Percentiles rank a stretch among this genome's conserved stretches.
Evolutionary conservation across 2,329 filamentous ascomycete species (phyloP).

Genomic region (Aspergillus neotritici): DNA sequence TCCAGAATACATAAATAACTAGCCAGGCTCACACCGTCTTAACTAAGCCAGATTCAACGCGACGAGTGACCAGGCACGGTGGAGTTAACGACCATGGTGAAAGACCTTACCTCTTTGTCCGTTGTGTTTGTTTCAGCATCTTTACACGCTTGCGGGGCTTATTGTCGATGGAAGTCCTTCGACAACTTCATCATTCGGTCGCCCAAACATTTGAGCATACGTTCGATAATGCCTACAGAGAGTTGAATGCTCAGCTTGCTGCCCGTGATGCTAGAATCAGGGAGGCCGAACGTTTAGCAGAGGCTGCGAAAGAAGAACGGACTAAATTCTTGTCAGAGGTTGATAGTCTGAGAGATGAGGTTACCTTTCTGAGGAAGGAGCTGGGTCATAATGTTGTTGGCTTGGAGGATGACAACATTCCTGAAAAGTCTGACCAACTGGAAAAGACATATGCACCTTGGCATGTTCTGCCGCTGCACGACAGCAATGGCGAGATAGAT

Average conservation of each 20-base stretch:
- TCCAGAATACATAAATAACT: background rate
- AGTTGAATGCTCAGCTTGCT: conserved; percentile 20
- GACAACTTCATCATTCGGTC: conserved; percentile 26
- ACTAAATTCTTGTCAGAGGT: conserved; percentile 13
- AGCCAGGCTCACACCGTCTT: background rate
- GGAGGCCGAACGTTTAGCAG: conserved; percentile 19
- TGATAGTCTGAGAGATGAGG: conserved; percentile 18
- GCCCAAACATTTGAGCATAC: conserved; percentile 21
- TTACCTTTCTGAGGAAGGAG: conserved; percentile 19
- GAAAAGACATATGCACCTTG: conserved; percentile 25
- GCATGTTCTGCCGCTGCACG: conserved; percentile 11
- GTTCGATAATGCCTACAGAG: conserved; percentile 25
- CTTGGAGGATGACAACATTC: conserved; percentile 10
- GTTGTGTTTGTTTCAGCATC: too few relatives aligned
- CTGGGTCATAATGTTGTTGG: conserved; percentile 13
- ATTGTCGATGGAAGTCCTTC: conserved; percentile 28
- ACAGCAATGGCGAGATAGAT: conserved; percentile 2
- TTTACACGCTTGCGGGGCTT: background rate
- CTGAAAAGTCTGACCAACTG: conserved; percentile 14
- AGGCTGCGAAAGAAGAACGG: conserved; percentile 16
- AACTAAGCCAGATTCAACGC: too few relatives aligned
- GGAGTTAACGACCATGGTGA: too few relatives aligned
- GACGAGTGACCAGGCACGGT: too few relatives aligned
- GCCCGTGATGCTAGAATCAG: conserved; percentile 16
- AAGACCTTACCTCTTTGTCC: too few relatives aligned